Conservation (phyloP, 192 early-diverging fungal species). For the Coemansia erecta region DNA sequence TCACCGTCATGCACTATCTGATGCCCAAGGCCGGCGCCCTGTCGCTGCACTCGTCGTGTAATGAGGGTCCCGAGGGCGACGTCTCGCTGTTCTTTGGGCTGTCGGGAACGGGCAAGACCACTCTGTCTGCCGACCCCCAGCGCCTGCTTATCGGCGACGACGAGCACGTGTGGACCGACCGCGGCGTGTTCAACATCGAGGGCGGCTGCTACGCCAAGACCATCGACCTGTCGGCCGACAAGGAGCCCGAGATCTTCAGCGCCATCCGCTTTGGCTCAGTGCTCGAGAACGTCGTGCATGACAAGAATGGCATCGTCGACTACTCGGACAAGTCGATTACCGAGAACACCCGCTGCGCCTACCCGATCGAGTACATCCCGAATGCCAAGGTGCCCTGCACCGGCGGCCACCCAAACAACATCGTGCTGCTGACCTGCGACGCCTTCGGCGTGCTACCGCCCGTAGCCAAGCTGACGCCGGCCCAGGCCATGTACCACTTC, state of each 20-base stretch:
- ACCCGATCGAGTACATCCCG: conserved; percentile 92
- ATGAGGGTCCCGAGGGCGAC: conserved; percentile 85
- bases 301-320: conserved; percentile 74
- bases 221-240: conserved; percentile 91
- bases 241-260: conserved; percentile 98
- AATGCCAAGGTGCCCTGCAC: conserved; percentile 90
- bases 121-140: conserved; percentile 90
- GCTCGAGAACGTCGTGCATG: conserved; percentile 90
- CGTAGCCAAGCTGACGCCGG: conserved; percentile 75
- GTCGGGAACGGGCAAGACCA: conserved; percentile 99
- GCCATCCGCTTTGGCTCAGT: conserved; percentile 93
- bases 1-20: conserved; percentile 98
- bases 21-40: conserved; percentile 83
- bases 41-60: conserved; percentile 80
- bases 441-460: conserved; percentile 93
- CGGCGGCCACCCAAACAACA: conserved; percentile 86
- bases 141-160: conserved; percentile 97
- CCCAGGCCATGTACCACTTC: conserved; percentile 92
- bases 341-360: conserved; percentile 92
- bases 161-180: conserved; percentile 99
- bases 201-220: conserved; percentile 99
- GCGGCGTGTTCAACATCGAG: conserved; percentile 98
- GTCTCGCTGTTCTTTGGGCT: conserved; percentile 98
- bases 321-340: conserved; percentile 76
- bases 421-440: conserved; percentile 91